phyloP scores from a whole-genome alignment of 2,329 filamentous ascomycete species.

The Scortechinia acanthostroma region DNA sequence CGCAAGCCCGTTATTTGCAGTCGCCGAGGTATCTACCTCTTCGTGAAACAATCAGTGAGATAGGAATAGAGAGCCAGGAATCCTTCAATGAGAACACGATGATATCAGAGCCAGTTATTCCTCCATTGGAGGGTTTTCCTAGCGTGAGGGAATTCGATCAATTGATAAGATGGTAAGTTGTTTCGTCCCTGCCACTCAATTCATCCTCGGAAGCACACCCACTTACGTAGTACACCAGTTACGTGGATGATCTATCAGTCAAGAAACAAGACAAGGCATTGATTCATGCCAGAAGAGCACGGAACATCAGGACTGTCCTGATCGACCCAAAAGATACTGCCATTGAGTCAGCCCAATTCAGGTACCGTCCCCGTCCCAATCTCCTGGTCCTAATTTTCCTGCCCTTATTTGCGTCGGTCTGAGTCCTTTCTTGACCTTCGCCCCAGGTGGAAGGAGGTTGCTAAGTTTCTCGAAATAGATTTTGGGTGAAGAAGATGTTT shows the following conservation, averaged over 20 bases:
- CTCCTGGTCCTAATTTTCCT: neutral
- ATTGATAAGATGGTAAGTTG: constrained; percentile 28
- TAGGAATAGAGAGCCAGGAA: constrained; percentile 31
- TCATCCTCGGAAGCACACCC: neutral
- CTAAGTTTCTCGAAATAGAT: too few species aligned
- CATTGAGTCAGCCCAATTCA: constrained; percentile 38
- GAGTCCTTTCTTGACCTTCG: too few species aligned
- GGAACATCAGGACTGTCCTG: constrained; percentile 34
- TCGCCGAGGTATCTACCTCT: constrained; percentile 20
- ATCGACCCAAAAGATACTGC: constrained; percentile 38
- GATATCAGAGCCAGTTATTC: constrained; percentile 31
- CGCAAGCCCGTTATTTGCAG: constrained; percentile 18
- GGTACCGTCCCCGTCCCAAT: too few species aligned
- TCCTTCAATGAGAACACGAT: constrained; percentile 29
- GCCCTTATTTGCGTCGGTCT: neutral
- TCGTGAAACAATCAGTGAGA: constrained; percentile 20
- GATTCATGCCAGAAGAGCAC: constrained; percentile 34
- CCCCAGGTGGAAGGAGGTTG: too few species aligned
- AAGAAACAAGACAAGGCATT: constrained; percentile 42
- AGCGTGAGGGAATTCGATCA: constrained; percentile 33
- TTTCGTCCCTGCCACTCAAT: neutral
- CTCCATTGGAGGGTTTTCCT: constrained; percentile 31
- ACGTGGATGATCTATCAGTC: constrained; percentile 35
- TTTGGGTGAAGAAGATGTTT: constrained; percentile 45
- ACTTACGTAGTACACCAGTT: constrained; percentile 17